Base-by-base conservation (phyloP, 371 early-diverging fungal species). In the Rhizomucor miehei region DNA sequence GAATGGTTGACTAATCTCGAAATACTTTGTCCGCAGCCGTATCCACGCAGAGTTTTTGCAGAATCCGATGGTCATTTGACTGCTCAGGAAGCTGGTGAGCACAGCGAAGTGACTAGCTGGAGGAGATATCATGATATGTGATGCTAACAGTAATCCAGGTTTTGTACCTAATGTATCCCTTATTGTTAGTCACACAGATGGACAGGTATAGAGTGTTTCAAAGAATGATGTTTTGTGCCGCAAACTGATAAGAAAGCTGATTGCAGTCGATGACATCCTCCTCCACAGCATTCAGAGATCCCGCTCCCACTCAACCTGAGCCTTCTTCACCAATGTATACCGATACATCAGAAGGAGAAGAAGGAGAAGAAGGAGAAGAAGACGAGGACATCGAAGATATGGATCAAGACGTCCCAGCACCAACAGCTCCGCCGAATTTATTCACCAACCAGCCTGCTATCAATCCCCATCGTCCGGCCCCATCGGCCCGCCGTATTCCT, bases 81-180 rank as follows among this genome's bases (percentile, higher is more conserved):
- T 1, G 46, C 60, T 10, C 46, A 52, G 19, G 54, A 59, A 48
- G 67, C 69, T 35, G 75, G 69, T 64, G 50, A 47, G 56, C 1
- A 46, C 0, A 44, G n/a, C n/a, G n/a, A n/a, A n/a, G n/a, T n/a
- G n/a, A n/a, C n/a, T n/a, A n/a, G n/a, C n/a, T n/a, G n/a, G n/a
- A n/a, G 43, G 46, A 11, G n/a, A 46, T 2, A 47, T 24, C n/a
- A n/a, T n/a, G n/a, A n/a, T n/a, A n/a, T n/a, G 12, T 35, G 29
- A 25, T 46, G 12, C 14, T 36, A 24, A 25, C n/a, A 19, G 17
- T 24, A 11, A 24, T 29, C 14, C 54, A 57, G 69, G 67, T 25
- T 69, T 71, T 37, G n/a, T 67, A 9, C 34, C 21, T 9, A 25
- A 43, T 16, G 41, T 41, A 4, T 41, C 41, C 6, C 41, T 41